phyloP scores from a whole-genome alignment of 768 basidiomycete genomes.

The Podaxis rugospora region DNA sequence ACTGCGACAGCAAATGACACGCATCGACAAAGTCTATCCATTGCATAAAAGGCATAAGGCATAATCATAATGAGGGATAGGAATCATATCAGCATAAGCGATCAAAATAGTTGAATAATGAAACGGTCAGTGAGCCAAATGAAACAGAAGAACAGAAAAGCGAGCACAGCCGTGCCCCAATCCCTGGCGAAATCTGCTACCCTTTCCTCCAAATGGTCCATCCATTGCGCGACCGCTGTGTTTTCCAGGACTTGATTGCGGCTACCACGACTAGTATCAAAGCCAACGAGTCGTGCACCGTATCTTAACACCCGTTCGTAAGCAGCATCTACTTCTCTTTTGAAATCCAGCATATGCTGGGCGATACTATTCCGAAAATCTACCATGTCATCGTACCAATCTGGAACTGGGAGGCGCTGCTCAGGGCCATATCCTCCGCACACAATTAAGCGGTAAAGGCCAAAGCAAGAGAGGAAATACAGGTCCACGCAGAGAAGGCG shows the following conservation, averaged over 20 bases:
- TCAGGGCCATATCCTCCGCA: conserved; percentile 1
- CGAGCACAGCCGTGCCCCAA: background rate
- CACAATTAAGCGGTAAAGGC: conserved; percentile 4
- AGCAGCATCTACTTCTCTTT: background rate
- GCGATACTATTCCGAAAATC: background rate
- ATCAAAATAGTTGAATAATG: background rate
- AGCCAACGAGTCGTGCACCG: background rate
- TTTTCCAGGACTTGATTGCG: background rate
- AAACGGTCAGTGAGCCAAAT: conserved; percentile 1
- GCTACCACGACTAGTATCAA: background rate
- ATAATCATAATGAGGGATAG: background rate
- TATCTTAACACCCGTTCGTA: background rate
- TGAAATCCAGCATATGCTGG: background rate
- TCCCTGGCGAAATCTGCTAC: background rate
- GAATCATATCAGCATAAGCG: background rate
- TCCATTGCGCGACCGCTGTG: background rate
- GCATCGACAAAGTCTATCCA: background rate
- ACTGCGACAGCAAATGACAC: background rate
- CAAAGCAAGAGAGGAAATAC: background rate
- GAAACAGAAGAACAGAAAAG: background rate
- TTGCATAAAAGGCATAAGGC: background rate
- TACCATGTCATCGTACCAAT: conserved; percentile 1
- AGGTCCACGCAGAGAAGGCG: conserved; percentile 3
- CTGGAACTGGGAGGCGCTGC: background rate
- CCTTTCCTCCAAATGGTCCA: background rate